Base-by-base conservation (phyloP, 2,329 filamentous ascomycete species). In the Orbilia brochopaga region DNA sequence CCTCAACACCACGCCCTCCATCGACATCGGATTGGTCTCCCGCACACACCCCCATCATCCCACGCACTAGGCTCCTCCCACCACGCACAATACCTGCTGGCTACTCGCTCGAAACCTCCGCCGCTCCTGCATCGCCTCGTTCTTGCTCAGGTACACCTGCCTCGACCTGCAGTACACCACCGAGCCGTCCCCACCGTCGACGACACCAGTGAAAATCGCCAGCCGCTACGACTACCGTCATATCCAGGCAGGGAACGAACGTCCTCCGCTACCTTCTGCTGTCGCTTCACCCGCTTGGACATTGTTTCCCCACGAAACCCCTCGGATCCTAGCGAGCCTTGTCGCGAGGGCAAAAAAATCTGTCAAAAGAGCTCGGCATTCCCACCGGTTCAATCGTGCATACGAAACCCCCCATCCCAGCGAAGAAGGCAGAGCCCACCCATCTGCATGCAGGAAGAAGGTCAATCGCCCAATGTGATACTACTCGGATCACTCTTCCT, bases 401-500 rank as follows among this genome's bases (percentile, higher is more conserved):
- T 58, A 57, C 67, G 50, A 46, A 55, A 51, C 53, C 40, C 27
- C 19, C 46, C 50, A n/a, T 30, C 44, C 40, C 30, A 65, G 67
- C 55, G 60, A 72, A 64, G 60, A 65, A 61, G 67, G 55, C 67
- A 58, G 65, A 64, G 55, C 54, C 55, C 55, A 53, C 60, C 50
- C 64, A 53, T 65, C 55, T 72, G 60, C 67, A 72, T 72, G 67
- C 60, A 72, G 19, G 30, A 27, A 48, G 44, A 70, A 30, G 46
- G 50, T 64, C 67, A 72, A 72, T 65, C 67, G 60, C 52, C 60
- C 67, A 70, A 72, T 65, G 60, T 65, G 51, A 72, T 72, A 42
- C 55, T 51, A 51, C 50, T 52, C 32, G 42, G 60, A 50, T 72
- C 50, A 24, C 48, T 72, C 56, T 65, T 58, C 54, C 48, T 55